Evolutionary conservation across 2,329 filamentous ascomycete genomes (phyloP), one percentile per base, ranked within the genome.

Genomic region (Coleophoma cylindrospora): DNA sequence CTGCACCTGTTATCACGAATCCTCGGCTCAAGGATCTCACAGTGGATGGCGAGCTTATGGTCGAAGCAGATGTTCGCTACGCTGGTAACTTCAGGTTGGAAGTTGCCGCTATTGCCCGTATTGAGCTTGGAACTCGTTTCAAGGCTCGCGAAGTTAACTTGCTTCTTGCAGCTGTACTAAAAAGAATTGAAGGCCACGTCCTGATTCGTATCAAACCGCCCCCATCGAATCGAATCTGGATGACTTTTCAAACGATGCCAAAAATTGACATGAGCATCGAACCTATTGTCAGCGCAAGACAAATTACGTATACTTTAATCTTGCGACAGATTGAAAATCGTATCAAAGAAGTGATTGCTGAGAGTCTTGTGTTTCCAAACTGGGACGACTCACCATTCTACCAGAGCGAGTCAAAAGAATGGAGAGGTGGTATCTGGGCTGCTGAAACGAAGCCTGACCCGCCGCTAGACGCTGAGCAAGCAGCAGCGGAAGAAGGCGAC

Each of bases 341-440:
- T 45, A 96, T 99, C 65, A 88, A 95, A 62, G 91, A 96, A 68
- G 91, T 96, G 9, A 79, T 99, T 53, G 89, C 87, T 10, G 94
- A 99, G 70, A 96, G 91, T 1, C 68, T 97, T 17, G 94, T 99
- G 2, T 75, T 86, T 50, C 94, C 94, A 0, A 95, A 95, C 64
- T 99, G 94, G 92, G 94, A 99, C 57, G 94, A 99, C 65, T 79
- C 90, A 21, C 91, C 94, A 0, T 97, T 99, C 67, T 86, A 90
- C 64, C 83, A 87, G 59, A 97, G 91, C 0, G 77, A 84, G 50
- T 74, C 81, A 50, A 90, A 96, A 65, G 71, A 74, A 17, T 91
- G 89, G 76, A 80, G 94, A 58, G 94, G 92, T 11, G 94, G 94
- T 0, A 87, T 97, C 17, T 99, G 83, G 62, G 75, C 79, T 33